Evolutionary conservation across 2,329 filamentous ascomycete genomes (phyloP).

Genomic region (Claviceps lovelessii): DNA sequence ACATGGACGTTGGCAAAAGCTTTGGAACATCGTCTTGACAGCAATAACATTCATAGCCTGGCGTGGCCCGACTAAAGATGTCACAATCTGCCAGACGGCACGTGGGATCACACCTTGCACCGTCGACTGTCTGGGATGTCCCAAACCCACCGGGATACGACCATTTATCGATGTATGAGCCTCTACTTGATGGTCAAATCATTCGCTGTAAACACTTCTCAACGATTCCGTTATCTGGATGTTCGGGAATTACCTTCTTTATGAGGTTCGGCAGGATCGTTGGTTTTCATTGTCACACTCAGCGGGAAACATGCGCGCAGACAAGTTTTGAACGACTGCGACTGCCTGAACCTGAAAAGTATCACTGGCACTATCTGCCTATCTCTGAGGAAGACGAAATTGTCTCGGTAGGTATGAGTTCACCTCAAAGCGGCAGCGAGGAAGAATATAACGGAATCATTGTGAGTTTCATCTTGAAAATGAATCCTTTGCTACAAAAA

Average conservation of each 20-base stretch:
- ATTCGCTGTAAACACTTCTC: not conserved
- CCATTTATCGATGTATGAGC: not conserved
- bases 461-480: not conserved
- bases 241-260: not conserved
- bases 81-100: too few species aligned
- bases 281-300: not conserved
- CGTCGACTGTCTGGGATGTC: not conserved
- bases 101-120: too few species aligned
- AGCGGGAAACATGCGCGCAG: not conserved
- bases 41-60: not conserved
- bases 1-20: not conserved
- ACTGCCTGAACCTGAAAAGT: not conserved
- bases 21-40: not conserved
- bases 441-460: not conserved
- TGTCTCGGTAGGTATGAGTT: not conserved
- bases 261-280: not conserved
- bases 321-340: not conserved
- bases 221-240: not conserved
- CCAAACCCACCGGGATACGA: not conserved
- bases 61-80: not conserved
- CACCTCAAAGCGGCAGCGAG: not conserved
- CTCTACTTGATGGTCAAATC: not conserved
- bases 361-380: not conserved
- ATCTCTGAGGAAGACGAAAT: not conserved
- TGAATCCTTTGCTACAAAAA: not conserved